phyloP scores from a whole-genome alignment of 2,329 filamentous ascomycete species.

The Ramularia endophylla region DNA sequence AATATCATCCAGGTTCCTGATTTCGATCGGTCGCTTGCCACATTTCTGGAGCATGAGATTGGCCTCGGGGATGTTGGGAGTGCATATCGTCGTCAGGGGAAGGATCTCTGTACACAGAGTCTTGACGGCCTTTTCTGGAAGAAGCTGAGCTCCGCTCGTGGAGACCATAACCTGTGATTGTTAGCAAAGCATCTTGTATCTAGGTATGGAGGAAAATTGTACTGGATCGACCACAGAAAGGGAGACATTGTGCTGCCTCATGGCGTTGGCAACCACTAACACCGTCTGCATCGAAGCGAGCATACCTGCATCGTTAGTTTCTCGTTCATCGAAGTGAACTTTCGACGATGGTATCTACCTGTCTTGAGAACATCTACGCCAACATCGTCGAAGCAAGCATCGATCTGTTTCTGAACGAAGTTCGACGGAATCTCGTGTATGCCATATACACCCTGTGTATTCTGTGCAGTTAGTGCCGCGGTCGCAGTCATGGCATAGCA shows the following conservation, averaged over 20 bases:
- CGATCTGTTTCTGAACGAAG: slow-evolving; percentile 80
- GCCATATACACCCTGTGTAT: slow-evolving; percentile 75
- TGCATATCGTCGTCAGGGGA: slow-evolving; percentile 61
- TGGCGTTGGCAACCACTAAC: slow-evolving; percentile 58
- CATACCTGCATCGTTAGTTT: slow-evolving; percentile 58
- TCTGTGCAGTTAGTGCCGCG: slow-evolving; percentile 92
- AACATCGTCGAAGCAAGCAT: slow-evolving; percentile 77
- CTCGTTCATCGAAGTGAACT: too few relatives aligned
- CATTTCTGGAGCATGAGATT: slow-evolving; percentile 55
- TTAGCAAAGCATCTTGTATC: slow-evolving; percentile 1
- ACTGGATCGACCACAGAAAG: slow-evolving; percentile 70
- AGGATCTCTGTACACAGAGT: slow-evolving; percentile 57
- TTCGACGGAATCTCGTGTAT: slow-evolving; percentile 72
- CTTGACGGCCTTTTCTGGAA: slow-evolving; percentile 59
- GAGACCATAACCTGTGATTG: slow-evolving; percentile 76
- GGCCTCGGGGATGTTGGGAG: slow-evolving; percentile 74
- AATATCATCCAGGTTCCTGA: slow-evolving; percentile 58
- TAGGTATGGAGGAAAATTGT: slow-evolving; percentile 25
- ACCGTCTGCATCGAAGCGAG: slow-evolving; percentile 68
- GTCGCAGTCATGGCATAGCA: slow-evolving; percentile 97
- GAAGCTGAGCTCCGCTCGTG: slow-evolving; percentile 66
- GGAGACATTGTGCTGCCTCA: slow-evolving; percentile 53
- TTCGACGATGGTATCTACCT: too few relatives aligned
- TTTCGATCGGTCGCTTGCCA: slow-evolving; percentile 40
- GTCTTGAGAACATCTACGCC: slow-evolving; percentile 88